Evolutionary conservation across 1,284 basidiomycete species (phyloP), one percentile per base, ranked within the genome.

Genomic region (Cryptococcus sp.): DNA sequence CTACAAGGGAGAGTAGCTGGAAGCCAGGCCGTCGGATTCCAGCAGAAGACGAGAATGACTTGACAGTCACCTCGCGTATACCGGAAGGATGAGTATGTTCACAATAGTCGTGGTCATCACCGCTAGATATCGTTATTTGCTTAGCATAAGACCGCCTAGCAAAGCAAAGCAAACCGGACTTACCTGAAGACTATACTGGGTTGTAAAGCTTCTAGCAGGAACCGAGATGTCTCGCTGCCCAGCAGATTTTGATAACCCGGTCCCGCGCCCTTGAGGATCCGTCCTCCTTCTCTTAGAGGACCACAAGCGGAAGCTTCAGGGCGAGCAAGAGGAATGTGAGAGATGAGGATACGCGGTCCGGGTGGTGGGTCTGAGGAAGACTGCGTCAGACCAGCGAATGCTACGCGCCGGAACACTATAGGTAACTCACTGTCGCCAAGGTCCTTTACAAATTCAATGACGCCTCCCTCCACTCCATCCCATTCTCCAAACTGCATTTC

Each of bases 91-190:
- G 88, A 57, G 78, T 79, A 62, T 88, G 83, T 66, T 91, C 88
- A 74, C 91, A 94, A 63, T 91, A 91, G 71, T 94, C 91, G 63
- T 89, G 89, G 76, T 94, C 89, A 73, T 94, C 91, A 11, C 88
- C 92, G 65, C 89, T 91, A 68, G 46, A 54, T 6, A 17, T 19
- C 34, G 46, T 62, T 55, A 55, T 45, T 38, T n/a, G 6, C 1
- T 17, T 22, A 34, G 29, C n/a, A 38, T 37, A 38, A 38, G 3
- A 17, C 11, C 22, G 29, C 46, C 29, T 23, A 13, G 3, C 39
- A 17, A 7, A 2, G 13, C 15, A 47, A 2, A n/a, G 37, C 55
- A 53, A 52, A n/a, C 15, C 40, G 44, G 25, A 62, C 83, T 62
- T 63, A 89, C 88, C 87, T 90, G 74, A 89, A 89, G 5, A 93